Evolutionary conservation across 2,329 filamentous ascomycete genomes (phyloP).

Genomic region (Salinomyces thailandicus): DNA sequence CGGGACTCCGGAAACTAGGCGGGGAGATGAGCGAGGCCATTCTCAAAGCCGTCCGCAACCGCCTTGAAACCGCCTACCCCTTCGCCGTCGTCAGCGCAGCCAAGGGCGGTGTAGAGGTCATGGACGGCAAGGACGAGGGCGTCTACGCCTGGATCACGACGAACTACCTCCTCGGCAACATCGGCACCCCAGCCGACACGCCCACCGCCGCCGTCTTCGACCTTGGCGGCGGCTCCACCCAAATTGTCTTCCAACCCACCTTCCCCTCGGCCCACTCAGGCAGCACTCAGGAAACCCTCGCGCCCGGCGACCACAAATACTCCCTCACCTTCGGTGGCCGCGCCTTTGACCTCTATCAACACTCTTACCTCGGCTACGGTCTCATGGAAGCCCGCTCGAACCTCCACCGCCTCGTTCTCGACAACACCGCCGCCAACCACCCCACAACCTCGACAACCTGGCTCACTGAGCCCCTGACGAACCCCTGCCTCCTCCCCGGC

Average conservation of each 20-base stretch:
- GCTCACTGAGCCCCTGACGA: conserved; percentile 59
- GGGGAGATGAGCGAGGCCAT: conserved; percentile 72
- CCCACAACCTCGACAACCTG: conserved; percentile 50
- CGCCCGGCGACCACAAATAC: conserved; percentile 93
- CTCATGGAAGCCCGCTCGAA: conserved; percentile 89
- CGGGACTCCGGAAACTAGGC: conserved; percentile 80
- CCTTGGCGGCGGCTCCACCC: conserved; percentile 89
- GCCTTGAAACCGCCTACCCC: conserved; percentile 80
- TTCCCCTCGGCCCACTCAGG: conserved; percentile 64
- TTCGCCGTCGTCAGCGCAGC: conserved; percentile 86
- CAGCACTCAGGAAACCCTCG: conserved; percentile 75
- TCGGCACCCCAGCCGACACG: conserved; percentile 80
- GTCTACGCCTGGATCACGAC: conserved; percentile 99
- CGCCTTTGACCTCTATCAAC: conserved; percentile 88
- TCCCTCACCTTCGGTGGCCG: conserved; percentile 80
- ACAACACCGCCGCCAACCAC: conserved; percentile 56
- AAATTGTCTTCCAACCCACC: conserved; percentile 96
- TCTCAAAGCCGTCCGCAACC: conserved; percentile 68
- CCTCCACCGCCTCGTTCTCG: conserved; percentile 65
- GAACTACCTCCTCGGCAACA: conserved; percentile 96
- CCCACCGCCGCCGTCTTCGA: conserved; percentile 93
- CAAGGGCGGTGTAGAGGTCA: conserved; percentile 83
- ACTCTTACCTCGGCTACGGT: conserved; percentile 94
- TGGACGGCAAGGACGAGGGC: conserved; percentile 94
- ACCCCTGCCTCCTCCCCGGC: conserved; percentile 79